phyloP scores from a whole-genome alignment of 2,329 filamentous ascomycete species.

The Hypomyces rosellus region DNA sequence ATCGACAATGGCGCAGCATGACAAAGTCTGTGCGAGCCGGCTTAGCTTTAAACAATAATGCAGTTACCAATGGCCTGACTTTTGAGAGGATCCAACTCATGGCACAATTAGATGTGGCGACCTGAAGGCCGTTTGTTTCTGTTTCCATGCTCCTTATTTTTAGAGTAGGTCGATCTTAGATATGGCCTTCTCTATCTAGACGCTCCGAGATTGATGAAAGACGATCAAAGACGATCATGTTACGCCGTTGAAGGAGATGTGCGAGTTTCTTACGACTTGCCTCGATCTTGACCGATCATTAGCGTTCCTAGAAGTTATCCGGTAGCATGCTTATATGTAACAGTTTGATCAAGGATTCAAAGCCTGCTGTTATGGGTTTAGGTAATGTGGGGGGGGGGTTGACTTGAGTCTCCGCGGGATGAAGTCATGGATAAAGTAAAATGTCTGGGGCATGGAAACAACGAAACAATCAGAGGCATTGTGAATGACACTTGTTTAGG shows the following conservation, averaged over 20 bases:
- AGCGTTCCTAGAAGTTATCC: slow-evolving; percentile 3
- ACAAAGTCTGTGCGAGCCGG: no score
- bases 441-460: slow-evolving; percentile 6
- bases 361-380: not conserved
- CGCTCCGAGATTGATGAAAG: not conserved
- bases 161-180: no score
- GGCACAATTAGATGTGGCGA: no score
- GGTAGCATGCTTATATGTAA: no score
- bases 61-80: no score
- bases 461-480: not conserved
- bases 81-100: no score
- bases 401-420: not conserved
- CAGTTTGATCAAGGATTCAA: not conserved
- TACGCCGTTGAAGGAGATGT: no score
- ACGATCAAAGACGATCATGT: not conserved
- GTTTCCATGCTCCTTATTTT: no score
- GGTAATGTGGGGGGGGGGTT: not conserved
- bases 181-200: no score
- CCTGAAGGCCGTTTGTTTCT: no score
- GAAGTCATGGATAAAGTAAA: slow-evolving; percentile 8
- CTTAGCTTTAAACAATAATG: no score
- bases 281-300: slow-evolving; percentile 6
- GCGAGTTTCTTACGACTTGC: not conserved
- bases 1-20: no score
- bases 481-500: not conserved